A percentile compares a stretch with the other conserved stretches of the same genome.
These are phyloP conservation scores for Rhodofomes roseus DNA, from an alignment of 1,284 basidiomycete species.

Conservation along the genomic window DNA sequence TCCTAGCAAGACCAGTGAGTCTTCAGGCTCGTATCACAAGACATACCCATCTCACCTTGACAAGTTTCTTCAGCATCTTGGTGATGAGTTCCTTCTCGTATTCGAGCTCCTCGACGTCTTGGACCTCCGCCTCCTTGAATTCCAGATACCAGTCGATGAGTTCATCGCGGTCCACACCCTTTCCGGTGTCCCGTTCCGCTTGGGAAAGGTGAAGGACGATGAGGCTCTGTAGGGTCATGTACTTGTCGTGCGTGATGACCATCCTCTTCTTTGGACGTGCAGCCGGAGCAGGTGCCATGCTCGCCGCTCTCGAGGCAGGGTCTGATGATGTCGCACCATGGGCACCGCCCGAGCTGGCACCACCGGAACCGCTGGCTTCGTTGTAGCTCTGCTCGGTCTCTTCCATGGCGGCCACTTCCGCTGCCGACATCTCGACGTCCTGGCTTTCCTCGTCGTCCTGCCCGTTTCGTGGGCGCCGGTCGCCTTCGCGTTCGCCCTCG, in stretches of 20 bases:
- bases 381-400: slow-evolving; percentile 50
- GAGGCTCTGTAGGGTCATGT: slow-evolving; percentile 87
- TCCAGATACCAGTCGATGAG: slow-evolving; percentile 98
- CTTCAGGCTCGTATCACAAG: slow-evolving; percentile 3
- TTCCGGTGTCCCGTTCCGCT: slow-evolving; percentile 73
- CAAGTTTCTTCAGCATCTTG: slow-evolving; percentile 87
- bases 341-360: slow-evolving; percentile 26
- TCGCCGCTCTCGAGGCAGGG: slow-evolving; percentile 32
- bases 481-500: slow-evolving; percentile 47
- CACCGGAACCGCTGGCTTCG: slow-evolving; percentile 35
- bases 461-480: slow-evolving; percentile 25
- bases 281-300: slow-evolving; percentile 22
- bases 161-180: slow-evolving; percentile 84
- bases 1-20: slow-evolving; percentile 48
- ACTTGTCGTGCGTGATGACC: slow-evolving; percentile 94
- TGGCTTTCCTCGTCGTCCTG: slow-evolving; percentile 44
- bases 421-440: slow-evolving; percentile 64
- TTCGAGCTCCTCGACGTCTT: slow-evolving; percentile 87
- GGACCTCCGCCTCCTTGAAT: slow-evolving; percentile 79
- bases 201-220: slow-evolving; percentile 82
- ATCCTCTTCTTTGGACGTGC: slow-evolving; percentile 66
- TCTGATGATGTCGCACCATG: slow-evolving; percentile 18
- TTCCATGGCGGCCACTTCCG: slow-evolving; percentile 54
- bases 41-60: slow-evolving; percentile 65
- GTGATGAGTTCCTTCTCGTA: slow-evolving; percentile 87